Conservation (phyloP, 257 asterid species). For the Verbena officinalis region DNA sequence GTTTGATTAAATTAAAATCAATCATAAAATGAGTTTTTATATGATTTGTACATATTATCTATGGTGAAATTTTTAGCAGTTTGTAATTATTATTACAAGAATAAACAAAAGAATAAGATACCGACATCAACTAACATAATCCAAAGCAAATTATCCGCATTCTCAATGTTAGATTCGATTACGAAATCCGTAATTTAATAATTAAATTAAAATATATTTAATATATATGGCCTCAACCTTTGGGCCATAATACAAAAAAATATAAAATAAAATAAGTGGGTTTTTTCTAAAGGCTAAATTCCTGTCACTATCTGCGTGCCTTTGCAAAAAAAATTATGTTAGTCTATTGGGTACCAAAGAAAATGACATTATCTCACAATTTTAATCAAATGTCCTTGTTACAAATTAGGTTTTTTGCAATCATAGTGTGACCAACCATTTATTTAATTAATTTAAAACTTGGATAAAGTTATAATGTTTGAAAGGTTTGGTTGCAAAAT, state of each 20-base stretch:
- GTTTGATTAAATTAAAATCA: too few species aligned
- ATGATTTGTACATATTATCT: too few species aligned
- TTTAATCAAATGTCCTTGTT: conserved; percentile 35
- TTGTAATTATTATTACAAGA: too few species aligned
- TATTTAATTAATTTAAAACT: conserved; percentile 2
- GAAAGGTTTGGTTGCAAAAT: conserved; percentile 22
- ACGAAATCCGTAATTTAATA: background rate
- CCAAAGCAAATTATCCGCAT: conserved; percentile 24
- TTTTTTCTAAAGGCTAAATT: background rate
- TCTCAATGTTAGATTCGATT: conserved; percentile 21
- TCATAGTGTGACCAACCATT: conserved; percentile 26
- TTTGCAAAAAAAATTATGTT: conserved; percentile 22
- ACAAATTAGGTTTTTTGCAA: conserved; percentile 39
- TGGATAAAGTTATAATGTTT: conserved; percentile 11
- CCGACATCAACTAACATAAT: conserved; percentile 29
- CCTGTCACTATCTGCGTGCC: conserved; percentile 40
- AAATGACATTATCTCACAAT: conserved; percentile 12
- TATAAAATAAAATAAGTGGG: too few species aligned
- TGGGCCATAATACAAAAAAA: background rate
- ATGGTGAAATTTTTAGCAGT: too few species aligned
- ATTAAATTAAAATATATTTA: background rate
- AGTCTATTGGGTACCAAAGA: conserved; percentile 19
- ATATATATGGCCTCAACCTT: background rate
- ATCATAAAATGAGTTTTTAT: too few species aligned
- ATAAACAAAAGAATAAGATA: background rate